Percentiles rank a stretch among this genome's conserved stretches.
phyloP scores from a whole-genome alignment of 257 asterid species.

The Salvia rosmarinus region DNA sequence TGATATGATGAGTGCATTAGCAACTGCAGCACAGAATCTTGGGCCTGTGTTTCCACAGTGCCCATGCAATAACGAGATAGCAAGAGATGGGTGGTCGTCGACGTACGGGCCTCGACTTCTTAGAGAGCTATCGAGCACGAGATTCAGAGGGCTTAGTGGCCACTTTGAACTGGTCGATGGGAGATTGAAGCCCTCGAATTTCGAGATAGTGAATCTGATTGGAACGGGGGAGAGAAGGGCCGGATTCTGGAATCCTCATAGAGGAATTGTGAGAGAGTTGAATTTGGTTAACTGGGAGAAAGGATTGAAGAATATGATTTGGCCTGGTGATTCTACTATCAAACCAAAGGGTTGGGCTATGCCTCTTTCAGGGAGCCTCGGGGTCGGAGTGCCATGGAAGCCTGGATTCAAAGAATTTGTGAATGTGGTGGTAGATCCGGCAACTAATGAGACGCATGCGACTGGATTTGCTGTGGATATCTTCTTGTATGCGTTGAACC shows the following conservation, averaged over 20 bases:
- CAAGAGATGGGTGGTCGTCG: background rate
- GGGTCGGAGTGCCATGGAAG: slow-evolving; percentile 52
- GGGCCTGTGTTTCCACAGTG: background rate
- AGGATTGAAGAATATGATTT: slow-evolving; percentile 43
- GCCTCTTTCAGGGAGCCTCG: slow-evolving; percentile 34
- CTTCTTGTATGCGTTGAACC: slow-evolving; percentile 33
- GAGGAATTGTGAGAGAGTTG: slow-evolving; percentile 37
- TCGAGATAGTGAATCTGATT: slow-evolving; percentile 52
- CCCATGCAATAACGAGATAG: background rate
- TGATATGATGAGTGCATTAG: slow-evolving; percentile 54
- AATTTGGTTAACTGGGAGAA: background rate
- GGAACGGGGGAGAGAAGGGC: slow-evolving; percentile 47
- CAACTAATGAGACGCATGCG: background rate
- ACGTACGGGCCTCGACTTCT: slow-evolving; percentile 28
- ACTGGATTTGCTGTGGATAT: slow-evolving; percentile 47
- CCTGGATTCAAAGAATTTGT: slow-evolving; percentile 50
- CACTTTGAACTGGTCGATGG: slow-evolving; percentile 44
- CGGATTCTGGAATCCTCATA: slow-evolving; percentile 49
- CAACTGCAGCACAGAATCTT: slow-evolving; percentile 52
- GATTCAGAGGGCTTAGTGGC: slow-evolving; percentile 52
- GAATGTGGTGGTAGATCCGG: slow-evolving; percentile 30
- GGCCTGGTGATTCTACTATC: slow-evolving; percentile 59
- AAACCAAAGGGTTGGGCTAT: slow-evolving; percentile 50
- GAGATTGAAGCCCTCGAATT: slow-evolving; percentile 34
- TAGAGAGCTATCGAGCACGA: slow-evolving; percentile 31